phyloP scores from a whole-genome alignment of 2,329 filamentous ascomycete genomes.

The Blastomyces gilchristii region DNA sequence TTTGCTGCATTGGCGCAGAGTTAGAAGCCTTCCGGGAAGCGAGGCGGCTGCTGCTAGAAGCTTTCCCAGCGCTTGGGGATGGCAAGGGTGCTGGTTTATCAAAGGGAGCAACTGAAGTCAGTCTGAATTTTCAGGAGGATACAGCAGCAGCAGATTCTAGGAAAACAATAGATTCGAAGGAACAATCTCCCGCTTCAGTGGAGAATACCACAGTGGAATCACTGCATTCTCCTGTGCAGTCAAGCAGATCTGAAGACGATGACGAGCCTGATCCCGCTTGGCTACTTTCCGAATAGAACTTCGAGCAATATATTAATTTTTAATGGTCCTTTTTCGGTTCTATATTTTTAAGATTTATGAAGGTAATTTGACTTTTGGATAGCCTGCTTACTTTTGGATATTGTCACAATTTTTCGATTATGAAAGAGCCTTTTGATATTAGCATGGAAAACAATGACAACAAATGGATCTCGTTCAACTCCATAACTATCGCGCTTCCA shows the following conservation, averaged over 20 bases:
- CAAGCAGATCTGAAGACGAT: constrained; percentile 26
- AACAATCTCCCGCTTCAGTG: neutral
- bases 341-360: neutral
- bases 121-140: neutral
- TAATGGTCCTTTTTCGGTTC: neutral
- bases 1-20: constrained; percentile 53
- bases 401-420: neutral
- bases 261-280: constrained; percentile 38
- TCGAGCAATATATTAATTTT: neutral
- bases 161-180: neutral
- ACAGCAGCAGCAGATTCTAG: neutral
- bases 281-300: constrained; percentile 24
- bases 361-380: neutral
- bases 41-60: constrained; percentile 26
- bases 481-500: neutral
- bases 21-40: constrained; percentile 44
- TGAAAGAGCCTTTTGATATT: neutral
- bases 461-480: neutral
- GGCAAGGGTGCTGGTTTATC: constrained; percentile 1
- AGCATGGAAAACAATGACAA: neutral
- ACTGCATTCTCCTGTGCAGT: neutral
- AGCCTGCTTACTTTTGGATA: neutral
- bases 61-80: constrained; percentile 21
- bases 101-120: neutral
- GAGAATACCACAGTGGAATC: constrained; percentile 1